phyloP scores from a whole-genome alignment of 768 basidiomycete species.

The Pisolithus albus region DNA sequence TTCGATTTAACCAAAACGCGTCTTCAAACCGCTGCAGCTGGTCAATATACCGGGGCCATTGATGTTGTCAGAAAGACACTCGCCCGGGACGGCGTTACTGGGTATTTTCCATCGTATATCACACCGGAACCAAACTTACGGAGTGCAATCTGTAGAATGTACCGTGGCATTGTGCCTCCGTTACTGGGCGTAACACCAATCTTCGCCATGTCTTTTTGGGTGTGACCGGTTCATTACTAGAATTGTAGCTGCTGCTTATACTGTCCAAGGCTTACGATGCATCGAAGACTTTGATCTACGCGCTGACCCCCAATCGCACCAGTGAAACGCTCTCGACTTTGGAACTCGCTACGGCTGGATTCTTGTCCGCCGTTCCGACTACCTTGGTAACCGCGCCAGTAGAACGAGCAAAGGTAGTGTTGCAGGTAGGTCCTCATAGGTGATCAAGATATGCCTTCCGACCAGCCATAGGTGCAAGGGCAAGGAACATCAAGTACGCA shows the following conservation, averaged over 20 bases:
- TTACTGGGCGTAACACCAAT: conserved; percentile 94
- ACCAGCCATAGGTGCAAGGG: conserved; percentile 68
- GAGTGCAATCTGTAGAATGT: conserved; percentile 46
- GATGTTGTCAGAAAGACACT: conserved; percentile 91
- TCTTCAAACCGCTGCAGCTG: conserved; percentile 84
- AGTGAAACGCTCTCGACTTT: conserved; percentile 54
- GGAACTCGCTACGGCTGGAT: conserved; percentile 90
- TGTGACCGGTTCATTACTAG: conserved; percentile 27
- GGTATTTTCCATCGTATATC: conserved; percentile 39
- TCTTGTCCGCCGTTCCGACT: conserved; percentile 87
- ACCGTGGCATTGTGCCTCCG: conserved; percentile 91
- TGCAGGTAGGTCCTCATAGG: conserved; percentile 54
- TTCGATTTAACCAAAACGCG: conserved; percentile 98
- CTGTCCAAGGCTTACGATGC: conserved; percentile 76
- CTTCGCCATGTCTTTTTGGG: conserved; percentile 98
- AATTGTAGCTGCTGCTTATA: not conserved
- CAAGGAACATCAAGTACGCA: conserved; percentile 64
- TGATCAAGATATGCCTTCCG: not conserved
- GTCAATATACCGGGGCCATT: conserved; percentile 83
- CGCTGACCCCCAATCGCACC: conserved; percentile 71
- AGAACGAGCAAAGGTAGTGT: conserved; percentile 91
- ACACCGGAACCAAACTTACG: conserved; percentile 1
- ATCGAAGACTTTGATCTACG: conserved; percentile 80
- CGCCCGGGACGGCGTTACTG: conserved; percentile 83
- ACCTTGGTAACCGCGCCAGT: conserved; percentile 93